Percentiles rank a stretch among this genome's conserved stretches.
Evolutionary conservation across 306 rosid species (phyloP).

Genomic region (Vicia villosa): DNA sequence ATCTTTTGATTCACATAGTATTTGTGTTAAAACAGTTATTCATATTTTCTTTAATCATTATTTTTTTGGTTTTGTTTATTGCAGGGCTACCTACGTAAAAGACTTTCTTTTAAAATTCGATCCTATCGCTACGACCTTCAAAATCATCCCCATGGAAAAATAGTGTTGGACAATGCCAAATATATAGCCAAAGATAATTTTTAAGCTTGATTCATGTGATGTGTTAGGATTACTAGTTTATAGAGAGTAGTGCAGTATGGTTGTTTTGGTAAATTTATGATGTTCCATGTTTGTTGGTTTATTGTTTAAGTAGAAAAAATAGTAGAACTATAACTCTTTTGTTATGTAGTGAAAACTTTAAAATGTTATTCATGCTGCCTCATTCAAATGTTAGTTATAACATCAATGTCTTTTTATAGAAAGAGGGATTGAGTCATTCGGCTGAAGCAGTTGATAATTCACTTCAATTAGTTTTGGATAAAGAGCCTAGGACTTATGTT

Average conservation of each 20-base stretch:
- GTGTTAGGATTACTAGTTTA: background rate
- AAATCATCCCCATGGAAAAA: conserved; percentile 14
- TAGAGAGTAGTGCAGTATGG: background rate
- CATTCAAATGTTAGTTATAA: too few relatives aligned
- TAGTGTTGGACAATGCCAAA: background rate
- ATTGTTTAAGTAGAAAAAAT: background rate
- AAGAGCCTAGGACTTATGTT: too few relatives aligned
- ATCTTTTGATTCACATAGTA: background rate
- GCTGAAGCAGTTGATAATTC: too few relatives aligned
- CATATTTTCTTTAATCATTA: too few relatives aligned
- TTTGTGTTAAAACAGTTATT: background rate
- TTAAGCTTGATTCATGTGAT: background rate
- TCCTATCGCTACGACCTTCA: background rate
- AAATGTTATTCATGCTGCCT: too few relatives aligned
- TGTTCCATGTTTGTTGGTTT: background rate
- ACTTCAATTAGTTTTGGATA: too few relatives aligned
- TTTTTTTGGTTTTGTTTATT: background rate
- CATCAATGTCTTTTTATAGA: too few relatives aligned
- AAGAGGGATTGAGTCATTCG: too few relatives aligned
- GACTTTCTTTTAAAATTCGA: background rate
- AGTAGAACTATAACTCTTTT: background rate
- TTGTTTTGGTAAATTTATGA: background rate
- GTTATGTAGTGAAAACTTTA: too few relatives aligned
- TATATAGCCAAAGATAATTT: background rate
- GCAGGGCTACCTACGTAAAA: background rate